phyloP scores from a whole-genome alignment of 306 rosid genomes.

The Arachis hypogaea region DNA sequence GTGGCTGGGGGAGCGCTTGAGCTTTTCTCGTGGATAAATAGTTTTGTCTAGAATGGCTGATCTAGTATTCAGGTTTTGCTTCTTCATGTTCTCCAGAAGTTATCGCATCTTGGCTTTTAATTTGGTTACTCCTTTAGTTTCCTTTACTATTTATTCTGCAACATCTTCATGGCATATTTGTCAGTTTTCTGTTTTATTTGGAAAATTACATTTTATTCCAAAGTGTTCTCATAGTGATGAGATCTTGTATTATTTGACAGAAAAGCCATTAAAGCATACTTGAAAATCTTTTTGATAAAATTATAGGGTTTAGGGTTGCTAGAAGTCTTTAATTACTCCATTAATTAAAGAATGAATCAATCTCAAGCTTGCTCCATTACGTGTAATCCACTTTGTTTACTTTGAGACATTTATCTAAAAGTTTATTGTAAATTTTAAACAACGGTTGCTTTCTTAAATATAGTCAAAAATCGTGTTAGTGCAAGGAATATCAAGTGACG shows the following conservation, averaged over 20 bases:
- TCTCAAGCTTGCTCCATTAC: neutral
- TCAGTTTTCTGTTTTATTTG: neutral
- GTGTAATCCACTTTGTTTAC: neutral
- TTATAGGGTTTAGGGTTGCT: neutral
- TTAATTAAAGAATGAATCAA: neutral
- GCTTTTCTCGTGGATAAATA: constrained; percentile 20
- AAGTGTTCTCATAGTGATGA: constrained; percentile 7
- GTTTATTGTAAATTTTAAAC: no score
- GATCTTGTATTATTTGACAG: neutral
- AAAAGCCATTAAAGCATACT: neutral
- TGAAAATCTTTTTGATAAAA: constrained; percentile 9
- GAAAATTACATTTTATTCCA: constrained; percentile 22
- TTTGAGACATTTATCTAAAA: neutral
- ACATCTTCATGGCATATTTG: constrained; percentile 1
- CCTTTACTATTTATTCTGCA: constrained; percentile 9
- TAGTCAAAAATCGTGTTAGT: no score
- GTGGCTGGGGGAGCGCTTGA: constrained; percentile 1
- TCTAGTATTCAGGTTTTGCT: constrained; percentile 13
- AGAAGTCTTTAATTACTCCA: neutral
- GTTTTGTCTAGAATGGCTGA: constrained; percentile 27
- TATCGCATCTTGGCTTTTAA: constrained; percentile 6
- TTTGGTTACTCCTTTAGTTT: neutral
- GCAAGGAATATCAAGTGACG: no score
- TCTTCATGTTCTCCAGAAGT: neutral
- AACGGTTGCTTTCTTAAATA: no score